Evolutionary conservation across 1,139 yeast genomes (phyloP).

Genomic region (Suhomyces maxii): DNA sequence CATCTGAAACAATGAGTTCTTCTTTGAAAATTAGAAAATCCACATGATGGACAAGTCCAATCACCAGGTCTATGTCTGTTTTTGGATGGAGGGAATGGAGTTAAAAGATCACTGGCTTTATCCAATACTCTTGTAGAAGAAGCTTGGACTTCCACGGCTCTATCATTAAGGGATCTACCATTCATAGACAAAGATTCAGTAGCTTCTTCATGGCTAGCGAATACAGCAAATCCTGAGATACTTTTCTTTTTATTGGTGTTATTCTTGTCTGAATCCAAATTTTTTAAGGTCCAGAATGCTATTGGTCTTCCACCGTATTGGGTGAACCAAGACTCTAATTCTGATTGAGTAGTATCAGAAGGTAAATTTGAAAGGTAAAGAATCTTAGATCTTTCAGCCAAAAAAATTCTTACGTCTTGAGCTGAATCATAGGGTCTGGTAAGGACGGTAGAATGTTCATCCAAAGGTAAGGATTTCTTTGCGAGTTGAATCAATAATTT

Average conservation of each 20-base stretch:
- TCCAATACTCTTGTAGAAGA: slow-evolving; percentile 77
- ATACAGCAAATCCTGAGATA: slow-evolving; percentile 79
- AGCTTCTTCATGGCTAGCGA: slow-evolving; percentile 85
- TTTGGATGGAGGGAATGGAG: slow-evolving; percentile 85
- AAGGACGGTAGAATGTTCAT: slow-evolving; percentile 56
- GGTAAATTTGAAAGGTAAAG: slow-evolving; percentile 77
- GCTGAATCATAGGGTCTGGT: slow-evolving; percentile 74
- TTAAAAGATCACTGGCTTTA: slow-evolving; percentile 73
- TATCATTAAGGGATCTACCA: slow-evolving; percentile 75
- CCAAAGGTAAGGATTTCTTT: slow-evolving; percentile 54
- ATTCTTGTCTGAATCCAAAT: slow-evolving; percentile 41
- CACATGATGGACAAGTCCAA: slow-evolving; percentile 97
- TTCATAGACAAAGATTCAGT: slow-evolving; percentile 72
- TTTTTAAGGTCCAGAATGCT: slow-evolving; percentile 84
- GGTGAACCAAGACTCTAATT: slow-evolving; percentile 87
- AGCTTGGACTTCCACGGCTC: slow-evolving; percentile 81
- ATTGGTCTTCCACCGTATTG: slow-evolving; percentile 84
- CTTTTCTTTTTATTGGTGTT: slow-evolving; percentile 20
- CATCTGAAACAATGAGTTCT: slow-evolving; percentile 94
- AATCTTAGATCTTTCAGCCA: slow-evolving; percentile 74
- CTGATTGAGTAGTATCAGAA: slow-evolving; percentile 84
- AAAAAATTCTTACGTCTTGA: slow-evolving; percentile 67
- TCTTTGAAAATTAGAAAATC: slow-evolving; percentile 91
- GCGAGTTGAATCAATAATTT: slow-evolving; percentile 52
- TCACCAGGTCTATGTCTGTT: slow-evolving; percentile 96